Evolutionary conservation across 129 eudicot species (phyloP).

Genomic region (Silybum marianum): DNA sequence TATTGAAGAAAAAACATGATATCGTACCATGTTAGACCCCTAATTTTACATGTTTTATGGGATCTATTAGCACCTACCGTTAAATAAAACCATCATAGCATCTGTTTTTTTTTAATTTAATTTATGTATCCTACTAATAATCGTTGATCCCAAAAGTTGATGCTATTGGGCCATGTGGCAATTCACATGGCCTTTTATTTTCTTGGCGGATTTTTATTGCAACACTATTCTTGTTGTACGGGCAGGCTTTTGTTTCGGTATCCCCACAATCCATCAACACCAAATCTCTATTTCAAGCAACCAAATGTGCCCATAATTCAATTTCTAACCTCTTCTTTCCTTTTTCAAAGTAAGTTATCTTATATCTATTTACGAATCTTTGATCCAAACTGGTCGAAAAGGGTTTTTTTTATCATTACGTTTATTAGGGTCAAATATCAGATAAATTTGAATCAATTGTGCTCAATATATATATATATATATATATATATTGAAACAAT

Average conservation of each 20-base stretch:
- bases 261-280: constrained; percentile 6
- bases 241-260: constrained; percentile 13
- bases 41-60: no score
- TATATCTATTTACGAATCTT: neutral
- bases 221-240: constrained; percentile 1
- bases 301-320: constrained; percentile 7
- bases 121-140: no score
- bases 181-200: neutral
- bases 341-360: neutral
- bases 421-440: no score
- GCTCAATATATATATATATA: no score
- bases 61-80: no score
- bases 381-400: no score
- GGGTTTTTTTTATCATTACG: no score
- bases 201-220: neutral
- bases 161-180: neutral
- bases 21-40: no score
- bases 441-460: neutral
- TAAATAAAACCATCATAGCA: no score
- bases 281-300: neutral
- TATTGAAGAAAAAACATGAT: no score
- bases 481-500: neutral
- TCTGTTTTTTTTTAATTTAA: no score
- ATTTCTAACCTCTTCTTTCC: neutral
- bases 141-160: neutral